These are phyloP conservation scores for Cyberlindnera amylophila DNA, from an alignment of 805 yeast genomes.

Conservation along the genomic window DNA sequence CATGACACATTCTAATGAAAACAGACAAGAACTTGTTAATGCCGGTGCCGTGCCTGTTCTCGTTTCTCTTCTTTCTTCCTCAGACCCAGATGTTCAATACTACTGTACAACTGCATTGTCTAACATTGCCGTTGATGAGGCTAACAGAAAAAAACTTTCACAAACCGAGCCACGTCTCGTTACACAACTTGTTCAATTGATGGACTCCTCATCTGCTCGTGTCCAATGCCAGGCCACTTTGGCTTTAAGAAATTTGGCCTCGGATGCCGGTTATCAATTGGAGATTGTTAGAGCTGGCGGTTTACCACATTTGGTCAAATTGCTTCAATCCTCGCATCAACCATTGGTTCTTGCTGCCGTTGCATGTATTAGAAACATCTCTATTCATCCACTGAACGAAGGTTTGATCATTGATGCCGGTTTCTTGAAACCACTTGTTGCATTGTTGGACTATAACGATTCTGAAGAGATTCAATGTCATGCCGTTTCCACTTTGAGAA, in stretches of 20 bases:
- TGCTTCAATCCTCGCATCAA: slow-evolving; percentile 84
- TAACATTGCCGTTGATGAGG: slow-evolving; percentile 95
- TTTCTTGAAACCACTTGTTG: slow-evolving; percentile 85
- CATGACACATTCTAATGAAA: slow-evolving; percentile 97
- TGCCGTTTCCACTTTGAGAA: slow-evolving; percentile 92
- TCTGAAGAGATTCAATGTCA: slow-evolving; percentile 98
- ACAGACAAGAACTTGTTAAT: slow-evolving; percentile 91
- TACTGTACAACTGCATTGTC: slow-evolving; percentile 97
- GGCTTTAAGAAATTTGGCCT: slow-evolving; percentile 92
- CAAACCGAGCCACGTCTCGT: slow-evolving; percentile 92
- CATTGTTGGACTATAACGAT: slow-evolving; percentile 75
- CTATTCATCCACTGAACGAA: slow-evolving; percentile 95
- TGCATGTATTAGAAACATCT: slow-evolving; percentile 95
- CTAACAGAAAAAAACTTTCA: slow-evolving; percentile 81
- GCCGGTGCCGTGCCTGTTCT: slow-evolving; percentile 98
- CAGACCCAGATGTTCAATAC: slow-evolving; percentile 96
- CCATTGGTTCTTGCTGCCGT: slow-evolving; percentile 94
- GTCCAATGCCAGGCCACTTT: slow-evolving; percentile 98
- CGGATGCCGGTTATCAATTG: slow-evolving; percentile 92
- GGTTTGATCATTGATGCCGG: slow-evolving; percentile 96
- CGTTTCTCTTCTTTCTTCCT: slow-evolving; percentile 77
- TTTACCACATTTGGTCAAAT: slow-evolving; percentile 84
- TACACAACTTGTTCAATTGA: slow-evolving; percentile 77
- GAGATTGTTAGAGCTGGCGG: slow-evolving; percentile 97
- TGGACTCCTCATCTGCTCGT: slow-evolving; percentile 91